Evolutionary conservation across 1,284 basidiomycete genomes (phyloP).

Genomic region (Puccinia triticina): DNA sequence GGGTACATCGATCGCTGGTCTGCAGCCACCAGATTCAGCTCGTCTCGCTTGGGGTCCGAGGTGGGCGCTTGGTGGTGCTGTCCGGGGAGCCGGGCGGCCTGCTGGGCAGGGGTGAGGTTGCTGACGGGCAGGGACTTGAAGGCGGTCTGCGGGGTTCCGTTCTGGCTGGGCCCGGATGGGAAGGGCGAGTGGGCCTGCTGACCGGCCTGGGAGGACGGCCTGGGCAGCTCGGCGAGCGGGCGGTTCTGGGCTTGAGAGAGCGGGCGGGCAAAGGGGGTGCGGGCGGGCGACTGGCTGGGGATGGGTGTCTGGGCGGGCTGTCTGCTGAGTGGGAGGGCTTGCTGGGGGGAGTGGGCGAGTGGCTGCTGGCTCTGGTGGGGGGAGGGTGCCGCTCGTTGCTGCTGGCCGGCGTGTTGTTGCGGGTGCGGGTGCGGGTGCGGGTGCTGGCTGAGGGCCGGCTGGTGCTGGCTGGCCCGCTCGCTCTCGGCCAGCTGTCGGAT

Average conservation of each 20-base stretch:
- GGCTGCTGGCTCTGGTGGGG: conserved; percentile 34
- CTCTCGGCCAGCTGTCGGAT: too few relatives aligned
- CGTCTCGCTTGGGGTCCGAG: conserved; percentile 39
- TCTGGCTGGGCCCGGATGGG: conserved; percentile 22
- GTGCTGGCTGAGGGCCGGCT: too few relatives aligned
- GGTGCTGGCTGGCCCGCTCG: too few relatives aligned
- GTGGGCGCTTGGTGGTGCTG: conserved; percentile 3
- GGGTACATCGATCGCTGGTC: conserved; percentile 19
- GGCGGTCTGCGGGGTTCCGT: conserved; percentile 34
- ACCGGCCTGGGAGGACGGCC: conserved; percentile 41
- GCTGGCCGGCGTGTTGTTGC: conserved; percentile 4
- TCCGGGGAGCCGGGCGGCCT: conserved; percentile 7
- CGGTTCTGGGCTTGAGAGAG: conserved; percentile 36
- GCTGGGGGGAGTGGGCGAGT: conserved; percentile 34
- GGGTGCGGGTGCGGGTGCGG: neutral
- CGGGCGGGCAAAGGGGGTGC: conserved; percentile 33
- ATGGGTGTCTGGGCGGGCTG: conserved; percentile 28
- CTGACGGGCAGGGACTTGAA: conserved; percentile 39
- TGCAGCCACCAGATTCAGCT: conserved; percentile 1
- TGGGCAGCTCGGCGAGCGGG: conserved; percentile 11
- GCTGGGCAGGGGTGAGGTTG: conserved; percentile 40
- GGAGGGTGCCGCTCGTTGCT: conserved; percentile 31
- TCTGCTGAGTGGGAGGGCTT: conserved; percentile 15
- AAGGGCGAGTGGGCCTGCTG: conserved; percentile 39
- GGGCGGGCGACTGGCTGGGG: conserved; percentile 31